Percentiles rank a stretch among this genome's conserved stretches.
Conservation (phyloP, 352 stramenopile species). For the Phytophthora podocarpi region DNA sequence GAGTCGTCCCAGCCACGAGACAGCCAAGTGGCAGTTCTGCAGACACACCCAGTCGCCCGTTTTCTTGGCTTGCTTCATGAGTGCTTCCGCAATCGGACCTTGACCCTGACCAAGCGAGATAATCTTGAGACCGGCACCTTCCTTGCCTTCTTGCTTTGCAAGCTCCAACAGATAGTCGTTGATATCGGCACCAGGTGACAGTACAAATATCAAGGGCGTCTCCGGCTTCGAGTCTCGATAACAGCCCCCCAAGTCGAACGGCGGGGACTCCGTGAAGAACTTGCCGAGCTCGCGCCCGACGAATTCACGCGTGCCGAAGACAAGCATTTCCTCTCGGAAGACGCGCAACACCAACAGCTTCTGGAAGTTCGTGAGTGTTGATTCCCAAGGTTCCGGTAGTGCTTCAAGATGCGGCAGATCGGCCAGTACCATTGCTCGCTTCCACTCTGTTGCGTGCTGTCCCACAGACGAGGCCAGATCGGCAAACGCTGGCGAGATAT, state of each 20-base stretch:
- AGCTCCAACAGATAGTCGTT: slow-evolving; percentile 94
- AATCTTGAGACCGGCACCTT: slow-evolving; percentile 87
- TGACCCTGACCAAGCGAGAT: slow-evolving; percentile 95
- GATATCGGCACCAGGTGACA: slow-evolving; percentile 93
- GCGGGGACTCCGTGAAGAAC: slow-evolving; percentile 91
- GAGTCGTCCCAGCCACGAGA: slow-evolving; percentile 89
- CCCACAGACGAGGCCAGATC: slow-evolving; percentile 55
- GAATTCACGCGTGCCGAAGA: slow-evolving; percentile 89
- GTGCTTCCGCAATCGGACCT: slow-evolving; percentile 89
- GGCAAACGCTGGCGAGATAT: slow-evolving; percentile 61
- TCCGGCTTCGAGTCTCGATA: slow-evolving; percentile 92
- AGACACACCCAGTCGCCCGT: slow-evolving; percentile 95
- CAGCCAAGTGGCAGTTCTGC: slow-evolving; percentile 94
- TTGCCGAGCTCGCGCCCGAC: slow-evolving; percentile 77
- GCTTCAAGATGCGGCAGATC: slow-evolving; percentile 78
- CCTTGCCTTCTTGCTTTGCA: slow-evolving; percentile 90
- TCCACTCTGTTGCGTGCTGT: slow-evolving; percentile 65
- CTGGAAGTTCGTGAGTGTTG: slow-evolving; percentile 86
- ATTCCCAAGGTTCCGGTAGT: slow-evolving; percentile 75
- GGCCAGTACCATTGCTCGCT: slow-evolving; percentile 71
- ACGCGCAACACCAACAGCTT: slow-evolving; percentile 90
- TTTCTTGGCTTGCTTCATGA: slow-evolving; percentile 91
- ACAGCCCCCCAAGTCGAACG: slow-evolving; percentile 92
- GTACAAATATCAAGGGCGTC: slow-evolving; percentile 94
- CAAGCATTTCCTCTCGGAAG: slow-evolving; percentile 91